Conservation (phyloP, 2,329 filamentous ascomycete species). For the Fusarium sp. region DNA sequence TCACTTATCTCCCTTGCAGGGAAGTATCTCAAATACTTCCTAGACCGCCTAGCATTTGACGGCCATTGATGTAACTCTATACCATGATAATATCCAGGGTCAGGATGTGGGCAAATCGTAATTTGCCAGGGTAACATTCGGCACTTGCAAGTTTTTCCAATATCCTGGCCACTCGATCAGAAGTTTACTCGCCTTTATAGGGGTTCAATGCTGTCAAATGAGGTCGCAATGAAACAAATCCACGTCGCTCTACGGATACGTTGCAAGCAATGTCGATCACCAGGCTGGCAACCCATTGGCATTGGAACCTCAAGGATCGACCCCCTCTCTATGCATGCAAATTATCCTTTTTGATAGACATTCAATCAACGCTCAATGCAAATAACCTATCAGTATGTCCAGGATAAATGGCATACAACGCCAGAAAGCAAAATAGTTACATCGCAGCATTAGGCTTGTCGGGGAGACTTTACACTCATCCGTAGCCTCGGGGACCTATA, state of each 20-base stretch:
- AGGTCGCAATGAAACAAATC: neutral
- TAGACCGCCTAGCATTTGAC: no score
- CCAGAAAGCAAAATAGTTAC: neutral
- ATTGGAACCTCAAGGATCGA: neutral
- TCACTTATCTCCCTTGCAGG: no score
- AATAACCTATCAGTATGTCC: neutral
- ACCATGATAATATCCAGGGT: no score
- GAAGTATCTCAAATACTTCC: no score
- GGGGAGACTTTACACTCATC: neutral
- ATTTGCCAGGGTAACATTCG: constrained; percentile 23
- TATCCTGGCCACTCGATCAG: neutral
- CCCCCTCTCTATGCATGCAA: neutral
- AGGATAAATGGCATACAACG: neutral
- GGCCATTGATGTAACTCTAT: no score
- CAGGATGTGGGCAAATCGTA: neutral
- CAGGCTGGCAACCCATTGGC: constrained; percentile 15
- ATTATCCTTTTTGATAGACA: no score
- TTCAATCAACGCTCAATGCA: neutral
- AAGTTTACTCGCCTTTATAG: neutral
- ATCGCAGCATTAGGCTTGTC: neutral
- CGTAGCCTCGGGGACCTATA: neutral
- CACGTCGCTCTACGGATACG: neutral
- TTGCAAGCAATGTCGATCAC: constrained; percentile 25
- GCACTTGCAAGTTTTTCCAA: constrained; percentile 1
- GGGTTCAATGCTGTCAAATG: constrained; percentile 8